A percentile compares a stretch with the other conserved stretches of the same genome.
Conservation (phyloP, 768 basidiomycete genomes). For the Russula ochroleuca region DNA sequence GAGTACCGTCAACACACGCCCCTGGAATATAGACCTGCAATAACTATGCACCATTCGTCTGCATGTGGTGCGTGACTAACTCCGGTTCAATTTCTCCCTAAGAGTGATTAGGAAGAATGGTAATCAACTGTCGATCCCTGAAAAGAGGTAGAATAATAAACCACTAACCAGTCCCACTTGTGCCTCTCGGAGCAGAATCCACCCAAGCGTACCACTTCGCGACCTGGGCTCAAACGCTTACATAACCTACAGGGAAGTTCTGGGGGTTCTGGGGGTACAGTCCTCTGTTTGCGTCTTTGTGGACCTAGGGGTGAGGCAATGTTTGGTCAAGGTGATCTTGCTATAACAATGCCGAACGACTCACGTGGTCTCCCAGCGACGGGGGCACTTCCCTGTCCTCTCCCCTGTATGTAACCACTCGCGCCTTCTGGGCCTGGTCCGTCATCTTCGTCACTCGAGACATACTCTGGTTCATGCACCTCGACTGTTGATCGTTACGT, state of each 20-base stretch:
- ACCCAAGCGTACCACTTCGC: background rate
- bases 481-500: background rate
- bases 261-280: background rate
- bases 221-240: background rate
- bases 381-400: background rate
- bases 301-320: background rate
- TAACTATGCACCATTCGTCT: background rate
- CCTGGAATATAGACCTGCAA: background rate
- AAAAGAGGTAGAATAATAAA: background rate
- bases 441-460: background rate
- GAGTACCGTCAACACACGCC: background rate
- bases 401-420: background rate
- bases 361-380: background rate
- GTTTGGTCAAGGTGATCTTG: background rate
- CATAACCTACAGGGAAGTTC: background rate
- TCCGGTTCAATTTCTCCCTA: background rate
- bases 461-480: background rate
- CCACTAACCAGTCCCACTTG: background rate
- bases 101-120: background rate
- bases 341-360: background rate
- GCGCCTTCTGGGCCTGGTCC: too few species aligned
- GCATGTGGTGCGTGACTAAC: background rate
- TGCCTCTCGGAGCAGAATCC: conserved; percentile 10
- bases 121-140: background rate
- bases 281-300: too few species aligned